A percentile compares a stretch with the other conserved stretches of the same genome.
Conservation (phyloP, 1,284 basidiomycete species). For the Sphagnurus paluster region DNA sequence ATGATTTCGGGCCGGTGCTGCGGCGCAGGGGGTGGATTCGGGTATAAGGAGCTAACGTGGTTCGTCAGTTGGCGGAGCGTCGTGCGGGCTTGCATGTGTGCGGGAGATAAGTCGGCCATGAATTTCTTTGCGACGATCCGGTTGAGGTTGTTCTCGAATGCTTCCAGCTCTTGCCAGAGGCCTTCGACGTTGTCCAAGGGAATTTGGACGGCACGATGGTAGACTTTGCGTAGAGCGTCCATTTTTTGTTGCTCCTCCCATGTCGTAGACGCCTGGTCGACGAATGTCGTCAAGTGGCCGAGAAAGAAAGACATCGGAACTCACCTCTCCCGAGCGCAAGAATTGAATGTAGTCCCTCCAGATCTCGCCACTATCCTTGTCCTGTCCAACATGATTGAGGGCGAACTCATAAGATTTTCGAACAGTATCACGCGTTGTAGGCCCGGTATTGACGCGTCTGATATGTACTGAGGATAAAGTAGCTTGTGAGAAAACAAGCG, state of each 20-base stretch:
- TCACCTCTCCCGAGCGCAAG: conserved; percentile 76
- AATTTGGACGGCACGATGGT: conserved; percentile 91
- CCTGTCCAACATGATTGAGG: conserved; percentile 85
- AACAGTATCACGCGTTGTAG: conserved; percentile 69
- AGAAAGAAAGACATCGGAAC: conserved; percentile 19
- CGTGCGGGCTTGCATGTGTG: conserved; percentile 91
- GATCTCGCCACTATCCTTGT: conserved; percentile 75
- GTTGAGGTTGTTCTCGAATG: conserved; percentile 91
- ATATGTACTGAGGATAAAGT: conserved; percentile 4
- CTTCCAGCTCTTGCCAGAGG: conserved; percentile 94
- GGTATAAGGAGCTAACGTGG: conserved; percentile 66
- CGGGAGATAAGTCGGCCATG: conserved; percentile 76
- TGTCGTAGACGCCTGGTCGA: conserved; percentile 62
- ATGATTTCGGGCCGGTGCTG: conserved; percentile 47
- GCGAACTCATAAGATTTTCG: conserved; percentile 95
- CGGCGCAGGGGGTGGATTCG: conserved; percentile 41
- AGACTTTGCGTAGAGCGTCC: conserved; percentile 89
- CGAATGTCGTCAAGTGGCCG: background rate
- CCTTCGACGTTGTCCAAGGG: conserved; percentile 92
- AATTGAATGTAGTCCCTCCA: conserved; percentile 85
- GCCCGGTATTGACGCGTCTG: conserved; percentile 57
- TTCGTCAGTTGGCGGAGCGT: conserved; percentile 84
- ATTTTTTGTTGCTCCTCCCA: conserved; percentile 98
- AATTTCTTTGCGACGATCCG: conserved; percentile 97
- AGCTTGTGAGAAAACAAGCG: background rate